phyloP scores from a whole-genome alignment of 352 stramenopile genomes.

The Pythium sp. region DNA sequence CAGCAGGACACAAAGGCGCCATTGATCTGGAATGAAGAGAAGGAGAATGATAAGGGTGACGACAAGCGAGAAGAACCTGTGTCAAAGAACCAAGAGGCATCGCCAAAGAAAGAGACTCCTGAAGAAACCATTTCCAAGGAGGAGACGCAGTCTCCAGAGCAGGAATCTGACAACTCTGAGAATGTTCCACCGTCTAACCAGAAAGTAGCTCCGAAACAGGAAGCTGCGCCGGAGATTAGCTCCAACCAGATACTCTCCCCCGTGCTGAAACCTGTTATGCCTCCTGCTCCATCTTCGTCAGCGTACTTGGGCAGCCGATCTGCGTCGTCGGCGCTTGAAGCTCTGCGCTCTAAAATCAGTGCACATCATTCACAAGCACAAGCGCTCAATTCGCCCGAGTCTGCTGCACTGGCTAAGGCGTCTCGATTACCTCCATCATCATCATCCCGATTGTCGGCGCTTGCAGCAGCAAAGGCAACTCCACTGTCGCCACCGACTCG shows the following conservation, averaged over 20 bases:
- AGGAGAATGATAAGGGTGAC: neutral
- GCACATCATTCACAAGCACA: slow-evolving; percentile 10
- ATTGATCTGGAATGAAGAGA: slow-evolving; percentile 9
- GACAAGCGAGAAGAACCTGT: neutral
- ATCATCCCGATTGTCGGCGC: neutral
- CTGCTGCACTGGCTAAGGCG: neutral
- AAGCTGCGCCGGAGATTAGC: neutral
- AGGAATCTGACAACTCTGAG: neutral
- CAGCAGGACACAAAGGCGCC: slow-evolving; percentile 3
- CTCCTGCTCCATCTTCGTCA: neutral
- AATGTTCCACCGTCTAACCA: neutral
- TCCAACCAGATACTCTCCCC: slow-evolving; percentile 6
- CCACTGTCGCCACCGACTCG: too few relatives aligned
- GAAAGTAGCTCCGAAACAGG: neutral
- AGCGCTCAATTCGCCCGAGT: slow-evolving; percentile 8
- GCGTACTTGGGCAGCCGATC: slow-evolving; percentile 9
- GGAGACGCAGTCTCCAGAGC: neutral
- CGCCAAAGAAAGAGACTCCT: neutral
- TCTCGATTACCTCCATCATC: neutral
- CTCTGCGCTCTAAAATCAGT: slow-evolving; percentile 15
- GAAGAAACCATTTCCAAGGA: slow-evolving; percentile 1
- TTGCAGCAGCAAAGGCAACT: neutral
- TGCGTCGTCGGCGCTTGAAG: slow-evolving; percentile 1
- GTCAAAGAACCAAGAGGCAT: slow-evolving; percentile 11
- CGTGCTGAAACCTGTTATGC: neutral